phyloP scores from a whole-genome alignment of 2,329 filamentous ascomycete species.

The Fusarium succisae region DNA sequence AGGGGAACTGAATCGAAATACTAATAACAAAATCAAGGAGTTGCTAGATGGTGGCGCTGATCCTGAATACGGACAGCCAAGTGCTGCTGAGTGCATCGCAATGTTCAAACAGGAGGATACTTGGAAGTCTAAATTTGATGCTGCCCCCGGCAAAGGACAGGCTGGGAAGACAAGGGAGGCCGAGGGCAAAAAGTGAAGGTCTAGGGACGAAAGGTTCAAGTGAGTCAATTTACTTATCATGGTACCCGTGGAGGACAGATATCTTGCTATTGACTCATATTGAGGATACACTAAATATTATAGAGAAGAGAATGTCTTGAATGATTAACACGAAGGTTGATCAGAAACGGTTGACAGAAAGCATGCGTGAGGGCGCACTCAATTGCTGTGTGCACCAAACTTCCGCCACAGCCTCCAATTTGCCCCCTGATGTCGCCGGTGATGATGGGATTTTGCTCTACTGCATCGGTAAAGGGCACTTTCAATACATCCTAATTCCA shows the following conservation, averaged over 20 bases:
- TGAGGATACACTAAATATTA: not conserved
- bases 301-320: not conserved
- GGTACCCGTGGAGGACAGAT: not conserved
- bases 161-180: slow-evolving; percentile 12
- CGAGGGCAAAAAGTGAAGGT: not conserved
- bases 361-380: not conserved
- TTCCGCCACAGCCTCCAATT: not conserved
- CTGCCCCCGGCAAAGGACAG: slow-evolving; percentile 56
- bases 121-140: slow-evolving; percentile 61
- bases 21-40: slow-evolving; percentile 43
- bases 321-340: not conserved
- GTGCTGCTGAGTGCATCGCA: slow-evolving; percentile 57
- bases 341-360: not conserved
- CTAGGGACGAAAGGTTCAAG: not conserved
- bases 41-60: slow-evolving; percentile 64
- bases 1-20: no score
- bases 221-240: not conserved
- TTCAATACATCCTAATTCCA: not conserved
- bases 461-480: not conserved
- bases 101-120: slow-evolving; percentile 63
- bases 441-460: not conserved
- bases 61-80: slow-evolving; percentile 61
- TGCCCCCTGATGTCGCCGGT: not conserved
- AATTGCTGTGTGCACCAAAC: not conserved
- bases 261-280: not conserved